Base-by-base conservation (phyloP, 257 asterid genomes). In the Paraleonurus japonicus region DNA sequence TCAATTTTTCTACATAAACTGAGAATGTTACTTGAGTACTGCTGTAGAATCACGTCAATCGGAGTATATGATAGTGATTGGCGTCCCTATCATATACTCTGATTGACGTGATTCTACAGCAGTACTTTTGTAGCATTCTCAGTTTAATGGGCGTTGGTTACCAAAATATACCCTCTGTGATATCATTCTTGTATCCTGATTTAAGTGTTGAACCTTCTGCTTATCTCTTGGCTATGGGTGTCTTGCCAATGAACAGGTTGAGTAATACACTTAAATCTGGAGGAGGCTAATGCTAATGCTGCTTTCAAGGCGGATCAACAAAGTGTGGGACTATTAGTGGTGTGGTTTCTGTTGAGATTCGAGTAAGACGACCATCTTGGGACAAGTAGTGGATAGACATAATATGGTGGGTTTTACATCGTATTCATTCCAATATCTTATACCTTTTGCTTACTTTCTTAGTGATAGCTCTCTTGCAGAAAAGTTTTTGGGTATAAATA, bases 231-330 rank as follows among this genome's bases (percentile, higher is more conserved):
- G 30, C 41, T 48, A 0, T 30, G 45, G 13, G 39, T 72, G 30
- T 53, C 53, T 11, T 51, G 32, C 33, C 65, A 35, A 67, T 17
- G 22, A 78, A 67, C 78, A 92, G 98, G 96, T 82, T 92, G 95
- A 92, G 98, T 69, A 85, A 92, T 74, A 89, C 96, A 11, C 95
- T 92, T 26, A 89, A 88, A 79, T 74, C 98, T 6, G 90, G 97
- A 72, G 92, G 98, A 51, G 85, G 85, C 78, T 92, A 84, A 86
- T 67, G 60, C 50, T 50, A 62, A 50, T 22, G 26, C 66, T 45
- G 70, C 50, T 62, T 55, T 61, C 63, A 35, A 58, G 32, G 61
- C 41, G 7, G 74, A 74, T 71, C 47, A 58, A 60, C 69, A 41
- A 35, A 47, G 62, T 70, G 32, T 13, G 73, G 17, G 69, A 43